phyloP scores from a whole-genome alignment of 148 eudicot genomes.

The Amaranthus hypochondriacus region DNA sequence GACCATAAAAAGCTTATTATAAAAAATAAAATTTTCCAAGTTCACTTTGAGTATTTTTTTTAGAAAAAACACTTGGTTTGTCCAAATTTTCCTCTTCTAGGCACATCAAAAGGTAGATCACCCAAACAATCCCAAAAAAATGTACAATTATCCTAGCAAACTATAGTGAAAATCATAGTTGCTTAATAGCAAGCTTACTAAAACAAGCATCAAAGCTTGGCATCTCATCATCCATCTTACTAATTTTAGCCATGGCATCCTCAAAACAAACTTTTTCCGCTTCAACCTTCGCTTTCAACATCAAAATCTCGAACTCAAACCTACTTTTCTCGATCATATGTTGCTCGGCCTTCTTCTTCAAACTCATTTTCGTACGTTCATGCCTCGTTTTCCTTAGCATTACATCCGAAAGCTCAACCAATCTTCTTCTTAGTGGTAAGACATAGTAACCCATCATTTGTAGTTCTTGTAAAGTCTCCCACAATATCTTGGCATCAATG shows the following conservation, averaged over 20 bases:
- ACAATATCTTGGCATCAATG: slow-evolving; percentile 23
- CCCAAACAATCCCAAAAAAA: background rate
- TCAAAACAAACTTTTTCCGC: slow-evolving; percentile 19
- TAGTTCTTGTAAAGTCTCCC: slow-evolving; percentile 24
- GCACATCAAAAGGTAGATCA: background rate
- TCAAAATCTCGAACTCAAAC: slow-evolving; percentile 27
- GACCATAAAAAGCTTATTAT: too few relatives aligned
- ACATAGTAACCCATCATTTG: slow-evolving; percentile 32
- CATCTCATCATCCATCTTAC: slow-evolving; percentile 23
- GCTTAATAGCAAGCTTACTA: slow-evolving; percentile 10
- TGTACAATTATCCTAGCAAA: background rate
- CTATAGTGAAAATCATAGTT: background rate
- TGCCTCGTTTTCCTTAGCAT: slow-evolving; percentile 1
- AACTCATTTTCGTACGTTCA: slow-evolving; percentile 4
- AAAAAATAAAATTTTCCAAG: too few relatives aligned
- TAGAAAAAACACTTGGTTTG: too few relatives aligned
- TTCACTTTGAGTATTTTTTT: too few relatives aligned
- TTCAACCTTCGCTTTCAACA: slow-evolving; percentile 18
- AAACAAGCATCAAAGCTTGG: slow-evolving; percentile 16
- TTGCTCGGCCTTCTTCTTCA: slow-evolving; percentile 20
- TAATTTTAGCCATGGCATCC: slow-evolving; percentile 15
- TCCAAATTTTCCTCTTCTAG: background rate
- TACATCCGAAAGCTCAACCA: slow-evolving; percentile 26
- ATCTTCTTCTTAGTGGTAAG: slow-evolving; percentile 18
- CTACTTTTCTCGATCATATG: slow-evolving; percentile 22